These are phyloP conservation scores for Dioszegia hungarica DNA, from an alignment of 768 basidiomycete species.

Conservation along the genomic window DNA sequence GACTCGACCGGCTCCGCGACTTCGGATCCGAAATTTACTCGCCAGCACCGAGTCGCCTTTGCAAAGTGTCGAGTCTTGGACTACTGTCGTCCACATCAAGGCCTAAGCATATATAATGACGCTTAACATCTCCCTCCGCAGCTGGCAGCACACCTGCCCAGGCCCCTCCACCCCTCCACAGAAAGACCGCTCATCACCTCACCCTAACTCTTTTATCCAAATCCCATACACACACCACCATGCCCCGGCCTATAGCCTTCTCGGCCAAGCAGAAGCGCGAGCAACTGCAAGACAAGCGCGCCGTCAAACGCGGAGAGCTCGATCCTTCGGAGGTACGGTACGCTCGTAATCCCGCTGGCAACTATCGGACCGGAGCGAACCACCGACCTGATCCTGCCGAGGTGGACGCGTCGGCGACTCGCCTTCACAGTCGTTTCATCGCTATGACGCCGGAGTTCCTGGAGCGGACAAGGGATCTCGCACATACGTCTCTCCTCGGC, in stretches of 20 bases:
- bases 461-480: slow-evolving; percentile 28
- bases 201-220: neutral
- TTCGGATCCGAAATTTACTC: no score
- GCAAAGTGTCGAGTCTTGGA: no score
- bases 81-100: no score
- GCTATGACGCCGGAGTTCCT: slow-evolving; percentile 37
- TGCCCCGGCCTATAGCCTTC: slow-evolving; percentile 36
- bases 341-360: slow-evolving; percentile 1
- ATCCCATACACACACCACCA: neutral
- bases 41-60: no score
- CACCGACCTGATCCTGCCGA: neutral
- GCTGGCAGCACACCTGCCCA: no score
- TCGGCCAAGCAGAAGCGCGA: slow-evolving; percentile 49
- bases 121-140: no score
- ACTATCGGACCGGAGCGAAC: neutral
- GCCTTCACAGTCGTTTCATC: slow-evolving; percentile 34
- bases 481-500: slow-evolving; percentile 25
- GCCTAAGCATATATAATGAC: no score
- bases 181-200: neutral
- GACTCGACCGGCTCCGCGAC: no score
- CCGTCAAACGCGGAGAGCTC: slow-evolving; percentile 66
- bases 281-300: slow-evolving; percentile 71
- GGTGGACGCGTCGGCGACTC: neutral
- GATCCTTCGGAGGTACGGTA: slow-evolving; percentile 4
- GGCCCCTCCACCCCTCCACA: neutral